Evolutionary conservation across 176 grass and related monocot genomes (phyloP).

Genomic region (Eleusine coracana): DNA sequence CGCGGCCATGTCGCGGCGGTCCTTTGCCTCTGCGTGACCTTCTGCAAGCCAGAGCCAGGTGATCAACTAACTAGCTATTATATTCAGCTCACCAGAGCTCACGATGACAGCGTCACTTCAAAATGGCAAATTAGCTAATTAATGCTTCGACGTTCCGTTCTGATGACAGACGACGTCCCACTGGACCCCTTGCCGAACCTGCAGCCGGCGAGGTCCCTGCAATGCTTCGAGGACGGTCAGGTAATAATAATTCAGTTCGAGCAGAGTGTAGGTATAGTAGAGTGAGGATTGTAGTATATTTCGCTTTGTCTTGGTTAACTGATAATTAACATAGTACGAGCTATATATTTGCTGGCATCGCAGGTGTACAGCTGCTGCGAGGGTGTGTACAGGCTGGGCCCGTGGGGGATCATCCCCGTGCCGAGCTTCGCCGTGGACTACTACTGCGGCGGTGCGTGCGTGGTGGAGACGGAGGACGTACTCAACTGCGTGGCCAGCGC

Average conservation of each 20-base stretch:
- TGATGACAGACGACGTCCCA: not conserved
- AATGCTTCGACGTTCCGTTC: not conserved
- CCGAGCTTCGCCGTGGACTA: slow-evolving; percentile 36
- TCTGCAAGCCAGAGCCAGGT: slow-evolving; percentile 36
- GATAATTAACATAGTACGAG: no score
- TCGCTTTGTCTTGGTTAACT: not conserved
- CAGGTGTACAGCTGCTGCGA: slow-evolving; percentile 73
- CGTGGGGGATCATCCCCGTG: slow-evolving; percentile 46
- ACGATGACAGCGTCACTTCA: no score
- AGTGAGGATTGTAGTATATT: not conserved
- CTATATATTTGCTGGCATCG: not conserved
- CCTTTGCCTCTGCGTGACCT: slow-evolving; percentile 37
- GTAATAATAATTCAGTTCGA: slow-evolving; percentile 26
- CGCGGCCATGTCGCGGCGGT: slow-evolving; percentile 15
- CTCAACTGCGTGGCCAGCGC: slow-evolving; percentile 62
- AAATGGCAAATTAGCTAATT: no score
- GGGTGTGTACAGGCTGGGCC: slow-evolving; percentile 45
- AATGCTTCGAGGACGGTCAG: slow-evolving; percentile 60
- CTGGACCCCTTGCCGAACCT: slow-evolving; percentile 12
- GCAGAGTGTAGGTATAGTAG: not conserved
- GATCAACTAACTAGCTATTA: not conserved
- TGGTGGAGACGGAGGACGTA: slow-evolving; percentile 67
- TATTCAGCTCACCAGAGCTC: not conserved
- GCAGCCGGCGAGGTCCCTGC: slow-evolving; percentile 39
- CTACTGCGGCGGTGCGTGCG: slow-evolving; percentile 71